Conservation (phyloP, 2,329 filamentous ascomycete genomes). For the Penicillium corylophilum region DNA sequence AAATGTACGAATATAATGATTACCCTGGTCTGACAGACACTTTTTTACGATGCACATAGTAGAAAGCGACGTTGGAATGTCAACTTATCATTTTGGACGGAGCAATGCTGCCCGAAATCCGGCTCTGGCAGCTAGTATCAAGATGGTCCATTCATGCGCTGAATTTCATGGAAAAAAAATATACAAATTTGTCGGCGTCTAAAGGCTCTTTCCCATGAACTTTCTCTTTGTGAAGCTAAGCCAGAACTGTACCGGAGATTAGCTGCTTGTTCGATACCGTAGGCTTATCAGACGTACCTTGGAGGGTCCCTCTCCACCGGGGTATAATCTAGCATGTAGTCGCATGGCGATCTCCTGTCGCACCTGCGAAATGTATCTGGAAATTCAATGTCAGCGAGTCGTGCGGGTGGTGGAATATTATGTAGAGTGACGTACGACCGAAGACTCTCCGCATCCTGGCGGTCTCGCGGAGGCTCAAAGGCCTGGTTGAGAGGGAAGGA, state of each 20-base stretch:
- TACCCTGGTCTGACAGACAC: neutral
- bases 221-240: constrained; percentile 98
- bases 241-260: constrained; percentile 74
- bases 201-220: constrained; percentile 96
- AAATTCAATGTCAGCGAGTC: constrained; percentile 1
- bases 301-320: constrained; percentile 67
- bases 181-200: constrained; percentile 30
- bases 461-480: constrained; percentile 82
- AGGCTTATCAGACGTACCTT: constrained; percentile 47
- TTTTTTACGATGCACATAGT: neutral
- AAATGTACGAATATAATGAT: constrained; percentile 22
- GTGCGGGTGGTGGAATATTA: neutral
- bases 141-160: constrained; percentile 24
- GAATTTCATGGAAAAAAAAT: constrained; percentile 29
- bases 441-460: constrained; percentile 85
- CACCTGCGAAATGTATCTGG: constrained; percentile 71
- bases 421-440: constrained; percentile 64
- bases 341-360: constrained; percentile 84
- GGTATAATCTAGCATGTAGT: constrained; percentile 82
- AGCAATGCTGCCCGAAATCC: constrained; percentile 10
- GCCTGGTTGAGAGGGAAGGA: constrained; percentile 94
- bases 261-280: constrained; percentile 14
- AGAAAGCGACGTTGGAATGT: neutral
- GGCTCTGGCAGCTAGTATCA: constrained; percentile 14
- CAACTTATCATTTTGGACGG: neutral